Conservation (phyloP, 2,329 filamentous ascomycete genomes). For the Berkeleyomyces rouxiae region DNA sequence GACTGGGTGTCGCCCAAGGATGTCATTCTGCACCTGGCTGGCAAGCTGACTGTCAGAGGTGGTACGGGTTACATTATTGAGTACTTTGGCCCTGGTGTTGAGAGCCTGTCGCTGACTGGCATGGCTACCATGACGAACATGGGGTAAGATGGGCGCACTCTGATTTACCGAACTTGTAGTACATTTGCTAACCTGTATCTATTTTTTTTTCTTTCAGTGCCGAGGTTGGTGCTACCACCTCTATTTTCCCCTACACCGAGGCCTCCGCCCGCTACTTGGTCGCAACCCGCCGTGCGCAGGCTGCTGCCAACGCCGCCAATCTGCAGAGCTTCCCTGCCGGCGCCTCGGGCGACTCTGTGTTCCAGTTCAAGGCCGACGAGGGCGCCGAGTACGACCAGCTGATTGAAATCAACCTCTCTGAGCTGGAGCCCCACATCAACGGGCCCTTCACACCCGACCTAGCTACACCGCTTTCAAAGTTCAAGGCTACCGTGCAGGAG, state of each 20-base stretch:
- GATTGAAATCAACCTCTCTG: slow-evolving; percentile 77
- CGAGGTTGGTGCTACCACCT: slow-evolving; percentile 91
- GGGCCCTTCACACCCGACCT: slow-evolving; percentile 93
- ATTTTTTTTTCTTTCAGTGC: slow-evolving; percentile 19
- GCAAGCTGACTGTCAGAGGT: slow-evolving; percentile 77
- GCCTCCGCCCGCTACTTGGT: slow-evolving; percentile 73
- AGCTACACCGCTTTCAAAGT: slow-evolving; percentile 78
- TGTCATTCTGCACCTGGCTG: slow-evolving; percentile 78
- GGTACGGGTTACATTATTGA: slow-evolving; percentile 92
- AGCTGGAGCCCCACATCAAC: slow-evolving; percentile 89
- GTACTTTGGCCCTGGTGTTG: slow-evolving; percentile 79
- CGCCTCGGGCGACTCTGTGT: slow-evolving; percentile 32
- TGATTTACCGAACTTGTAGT: slow-evolving; percentile 5
- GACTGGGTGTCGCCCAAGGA: slow-evolving; percentile 95
- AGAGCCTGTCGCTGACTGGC: slow-evolving; percentile 77
- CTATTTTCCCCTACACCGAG: slow-evolving; percentile 79
- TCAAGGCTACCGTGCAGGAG: slow-evolving; percentile 66
- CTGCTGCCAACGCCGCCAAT: slow-evolving; percentile 49
- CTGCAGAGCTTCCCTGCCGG: slow-evolving; percentile 37
- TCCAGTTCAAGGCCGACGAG: slow-evolving; percentile 59
- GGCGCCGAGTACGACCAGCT: slow-evolving; percentile 79
- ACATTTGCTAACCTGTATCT: no score
- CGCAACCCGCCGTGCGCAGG: slow-evolving; percentile 52
- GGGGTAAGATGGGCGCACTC: slow-evolving; percentile 28
- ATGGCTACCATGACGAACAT: slow-evolving; percentile 90